Percentiles rank a stretch among this genome's conserved stretches.
Conservation (phyloP, 352 stramenopile genomes). For the Globisporangium sylvaticum region DNA sequence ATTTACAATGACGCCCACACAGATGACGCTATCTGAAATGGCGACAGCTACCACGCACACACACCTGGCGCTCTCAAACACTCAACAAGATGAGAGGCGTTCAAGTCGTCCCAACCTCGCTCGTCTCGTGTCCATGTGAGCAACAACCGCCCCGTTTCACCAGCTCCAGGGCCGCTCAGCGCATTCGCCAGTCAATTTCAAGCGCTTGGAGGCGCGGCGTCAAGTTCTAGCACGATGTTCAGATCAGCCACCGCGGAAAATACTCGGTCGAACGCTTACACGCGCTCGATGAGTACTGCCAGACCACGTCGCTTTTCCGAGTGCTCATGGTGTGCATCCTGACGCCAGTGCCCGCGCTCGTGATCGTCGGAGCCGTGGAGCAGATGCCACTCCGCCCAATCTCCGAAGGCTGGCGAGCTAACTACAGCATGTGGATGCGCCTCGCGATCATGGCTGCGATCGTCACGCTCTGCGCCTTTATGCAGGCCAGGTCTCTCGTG, state of each 20-base stretch:
- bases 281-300: slow-evolving; percentile 8
- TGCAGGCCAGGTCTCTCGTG: slow-evolving; percentile 17
- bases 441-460: slow-evolving; percentile 14
- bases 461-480: slow-evolving; percentile 8
- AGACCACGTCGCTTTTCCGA: neutral
- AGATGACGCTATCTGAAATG: too few species aligned
- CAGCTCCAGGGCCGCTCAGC: neutral
- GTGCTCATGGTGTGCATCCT: slow-evolving; percentile 3
- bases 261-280: slow-evolving; percentile 14
- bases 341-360: slow-evolving; percentile 16
- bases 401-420: slow-evolving; percentile 16
- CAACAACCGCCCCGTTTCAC: too few species aligned
- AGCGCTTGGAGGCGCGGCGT: neutral
- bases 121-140: neutral
- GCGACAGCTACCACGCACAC: too few species aligned
- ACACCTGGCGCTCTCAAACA: too few species aligned
- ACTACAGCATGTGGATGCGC: slow-evolving; percentile 24
- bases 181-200: neutral
- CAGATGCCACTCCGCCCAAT: slow-evolving; percentile 20
- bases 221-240: neutral
- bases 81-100: neutral
- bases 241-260: slow-evolving; percentile 9
- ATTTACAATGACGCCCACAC: too few species aligned
- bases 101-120: neutral
- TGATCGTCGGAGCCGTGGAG: slow-evolving; percentile 17